Conservation (phyloP, 2,329 filamentous ascomycete species). For the Penicillium sp. region DNA sequence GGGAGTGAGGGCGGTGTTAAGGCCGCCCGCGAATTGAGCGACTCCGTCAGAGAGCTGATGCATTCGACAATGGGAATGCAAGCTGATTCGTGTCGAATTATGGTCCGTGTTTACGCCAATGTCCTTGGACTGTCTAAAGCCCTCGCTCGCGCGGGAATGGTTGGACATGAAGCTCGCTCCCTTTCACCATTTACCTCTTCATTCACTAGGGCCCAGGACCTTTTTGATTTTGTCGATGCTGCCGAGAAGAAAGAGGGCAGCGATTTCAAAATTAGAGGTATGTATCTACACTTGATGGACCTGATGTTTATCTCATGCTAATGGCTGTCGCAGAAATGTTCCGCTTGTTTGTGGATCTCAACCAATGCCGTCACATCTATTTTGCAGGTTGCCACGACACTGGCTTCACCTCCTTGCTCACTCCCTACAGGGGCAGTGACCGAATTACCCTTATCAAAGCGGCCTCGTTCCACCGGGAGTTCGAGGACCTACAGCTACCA, state of each 20-base stretch:
- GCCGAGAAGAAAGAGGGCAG: conserved; percentile 62
- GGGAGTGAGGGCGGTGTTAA: conserved; percentile 56
- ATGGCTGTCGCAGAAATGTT: conserved; percentile 32
- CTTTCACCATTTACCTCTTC: conserved; percentile 56
- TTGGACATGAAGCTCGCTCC: conserved; percentile 57
- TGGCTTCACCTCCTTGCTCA: conserved; percentile 59
- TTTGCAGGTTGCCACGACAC: conserved; percentile 64
- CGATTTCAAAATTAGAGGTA: conserved; percentile 61
- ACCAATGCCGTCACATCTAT: conserved; percentile 65
- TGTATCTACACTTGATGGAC: not conserved
- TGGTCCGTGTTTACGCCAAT: conserved; percentile 60
- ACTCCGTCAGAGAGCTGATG: conserved; percentile 51
- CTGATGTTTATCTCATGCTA: conserved; percentile 12
- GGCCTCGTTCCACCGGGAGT: conserved; percentile 55
- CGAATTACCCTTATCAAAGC: conserved; percentile 58
- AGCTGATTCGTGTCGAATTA: conserved; percentile 53
- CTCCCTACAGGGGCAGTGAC: conserved; percentile 52
- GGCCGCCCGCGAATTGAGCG: conserved; percentile 56
- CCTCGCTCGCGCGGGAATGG: conserved; percentile 51
- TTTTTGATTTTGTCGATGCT: conserved; percentile 64
- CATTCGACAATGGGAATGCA: conserved; percentile 43
- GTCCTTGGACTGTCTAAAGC: conserved; percentile 54
- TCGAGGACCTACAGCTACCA: conserved; percentile 52
- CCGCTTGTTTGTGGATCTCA: conserved; percentile 56
- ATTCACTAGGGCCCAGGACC: conserved; percentile 58